Conservation (phyloP, 2,329 filamentous ascomycete genomes). For the Trichophyton schoenleinii region DNA sequence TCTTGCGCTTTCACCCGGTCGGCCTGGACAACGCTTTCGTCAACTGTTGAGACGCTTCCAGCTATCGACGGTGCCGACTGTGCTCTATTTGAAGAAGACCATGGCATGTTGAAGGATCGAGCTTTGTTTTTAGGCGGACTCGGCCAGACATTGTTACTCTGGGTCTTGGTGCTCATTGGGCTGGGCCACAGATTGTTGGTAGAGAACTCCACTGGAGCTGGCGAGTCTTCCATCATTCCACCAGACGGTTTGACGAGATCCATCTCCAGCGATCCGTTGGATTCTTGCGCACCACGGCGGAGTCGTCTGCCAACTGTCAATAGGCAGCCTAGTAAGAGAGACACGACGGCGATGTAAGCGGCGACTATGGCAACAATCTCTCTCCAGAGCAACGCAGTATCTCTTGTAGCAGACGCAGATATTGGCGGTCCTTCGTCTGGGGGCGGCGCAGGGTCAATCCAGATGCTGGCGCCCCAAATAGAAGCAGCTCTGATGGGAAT, state of each 20-base stretch:
- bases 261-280: conserved; percentile 41
- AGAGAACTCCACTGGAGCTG: conserved; percentile 9
- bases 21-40: conserved; percentile 60
- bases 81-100: conserved; percentile 25
- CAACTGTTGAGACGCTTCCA: conserved; percentile 58
- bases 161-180: conserved; percentile 12
- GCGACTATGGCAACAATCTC: conserved; percentile 76
- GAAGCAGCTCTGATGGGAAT: conserved; percentile 1
- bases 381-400: conserved; percentile 57
- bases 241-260: conserved; percentile 43
- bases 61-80: conserved; percentile 35
- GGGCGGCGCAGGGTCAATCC: conserved; percentile 45
- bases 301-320: conserved; percentile 49
- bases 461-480: conserved; percentile 32
- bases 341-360: conserved; percentile 65
- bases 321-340: conserved; percentile 57
- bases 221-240: conserved; percentile 21
- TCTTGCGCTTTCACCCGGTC: conserved; percentile 64
- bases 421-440: conserved; percentile 49
- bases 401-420: conserved; percentile 46
- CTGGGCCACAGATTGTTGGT: conserved; percentile 12
- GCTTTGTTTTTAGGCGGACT: conserved; percentile 27
- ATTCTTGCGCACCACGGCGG: conserved; percentile 39
- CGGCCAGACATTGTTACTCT: conserved; percentile 18
- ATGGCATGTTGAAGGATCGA: conserved; percentile 24